Percentiles rank a stretch among this genome's conserved stretches.
phyloP scores from a whole-genome alignment of 768 basidiomycete genomes.

The Xerocomellus chrysenteron region DNA sequence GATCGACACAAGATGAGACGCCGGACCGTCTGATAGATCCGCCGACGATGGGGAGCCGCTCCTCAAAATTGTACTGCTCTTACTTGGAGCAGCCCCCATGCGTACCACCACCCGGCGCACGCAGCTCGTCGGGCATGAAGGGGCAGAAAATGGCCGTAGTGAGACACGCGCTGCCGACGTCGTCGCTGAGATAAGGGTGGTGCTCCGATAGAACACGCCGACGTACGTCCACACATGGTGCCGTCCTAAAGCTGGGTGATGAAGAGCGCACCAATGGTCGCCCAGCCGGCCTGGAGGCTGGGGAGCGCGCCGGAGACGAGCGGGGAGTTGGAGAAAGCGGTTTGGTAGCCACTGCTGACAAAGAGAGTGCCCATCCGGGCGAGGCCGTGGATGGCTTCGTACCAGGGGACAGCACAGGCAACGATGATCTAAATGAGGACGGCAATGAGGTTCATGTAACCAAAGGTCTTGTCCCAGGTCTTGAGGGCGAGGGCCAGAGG shows the following conservation, averaged over 20 bases:
- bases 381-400: conserved; percentile 94
- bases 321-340: conserved; percentile 70
- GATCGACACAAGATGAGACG: too few species aligned
- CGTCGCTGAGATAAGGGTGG: conserved; percentile 81
- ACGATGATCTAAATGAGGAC: conserved; percentile 86
- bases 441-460: conserved; percentile 88
- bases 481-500: conserved; percentile 85
- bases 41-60: neutral
- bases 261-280: conserved; percentile 91
- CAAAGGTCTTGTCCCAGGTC: conserved; percentile 79
- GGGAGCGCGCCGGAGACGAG: conserved; percentile 88
- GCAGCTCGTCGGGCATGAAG: conserved; percentile 80
- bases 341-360: conserved; percentile 66
- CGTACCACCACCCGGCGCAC: conserved; percentile 46
- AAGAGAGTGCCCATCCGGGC: conserved; percentile 52
- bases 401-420: conserved; percentile 96
- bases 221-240: conserved; percentile 44
- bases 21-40: too few species aligned
- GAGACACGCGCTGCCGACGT: conserved; percentile 74
- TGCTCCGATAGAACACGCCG: conserved; percentile 90
- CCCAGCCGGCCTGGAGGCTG: conserved; percentile 85
- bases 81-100: conserved; percentile 53
- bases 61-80: conserved; percentile 31
- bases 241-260: conserved; percentile 87
- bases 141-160: conserved; percentile 85